Base-by-base conservation (phyloP, 805 yeast species). In the Pichia cephalocereana region DNA sequence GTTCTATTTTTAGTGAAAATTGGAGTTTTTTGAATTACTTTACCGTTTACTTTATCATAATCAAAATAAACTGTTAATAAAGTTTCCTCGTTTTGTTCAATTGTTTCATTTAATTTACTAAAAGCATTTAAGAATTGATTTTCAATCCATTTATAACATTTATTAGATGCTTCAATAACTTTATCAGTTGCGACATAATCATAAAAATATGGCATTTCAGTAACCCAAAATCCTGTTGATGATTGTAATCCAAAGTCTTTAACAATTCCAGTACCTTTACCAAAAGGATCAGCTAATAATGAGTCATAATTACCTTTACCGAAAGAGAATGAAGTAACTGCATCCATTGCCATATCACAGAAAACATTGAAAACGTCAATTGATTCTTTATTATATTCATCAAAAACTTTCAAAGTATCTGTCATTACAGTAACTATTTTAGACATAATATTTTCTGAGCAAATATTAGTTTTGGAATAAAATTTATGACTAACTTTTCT, bases 281-380 rank as follows among this genome's bases (percentile, higher is more conserved):
- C 61, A 38, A 59, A 57, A 3, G 65, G 65, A 46, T 70, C 67
- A 8, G 60, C 51, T 36, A 81, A 56, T 36, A 79, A 62, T 37
- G 75, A 61, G 1, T 77, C 66, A 17, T 80, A 73, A 47, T 71
- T 68, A 9, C 66, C 62, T 0, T 60, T 53, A 0, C 90, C 90
- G 50, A 80, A 70, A 48, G 79, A 78, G 57, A 81, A 80, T 19
- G 74, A 72, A 2, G 82, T 72, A 2, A 82, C 79, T 4, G 79
- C 82, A 56, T 83, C 89, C 79, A 83, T 76, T 6, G 90, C 89
- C 57, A 83, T 67, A 17, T 81, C 66, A n/a, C 80, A 80, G 69
- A 82, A 83, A n/a, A 83, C 60, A 18, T 76, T 69, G 55, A 77
- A 79, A 3, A 77, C 81, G 45, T 83, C 83, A 38, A 81, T 56